These are phyloP conservation scores for Moniliophthora roreri DNA, from an alignment of 1,284 basidiomycete species.

Conservation along the genomic window DNA sequence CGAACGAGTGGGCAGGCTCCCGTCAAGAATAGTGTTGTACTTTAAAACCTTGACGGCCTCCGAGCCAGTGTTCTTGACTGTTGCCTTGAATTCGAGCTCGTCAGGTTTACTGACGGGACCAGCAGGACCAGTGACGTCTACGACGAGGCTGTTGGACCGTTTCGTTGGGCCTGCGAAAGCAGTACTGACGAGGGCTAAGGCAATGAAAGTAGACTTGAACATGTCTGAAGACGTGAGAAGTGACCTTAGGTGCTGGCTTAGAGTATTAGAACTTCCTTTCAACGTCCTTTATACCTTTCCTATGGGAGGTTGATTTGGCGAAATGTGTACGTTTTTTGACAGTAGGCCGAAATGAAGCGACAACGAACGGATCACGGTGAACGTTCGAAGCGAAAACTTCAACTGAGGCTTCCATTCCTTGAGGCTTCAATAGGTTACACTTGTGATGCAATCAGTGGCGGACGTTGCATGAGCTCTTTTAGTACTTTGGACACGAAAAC, in stretches of 20 bases:
- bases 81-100: conserved; percentile 34
- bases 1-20: conserved; percentile 38
- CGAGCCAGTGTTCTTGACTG: conserved; percentile 37
- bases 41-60: conserved; percentile 40
- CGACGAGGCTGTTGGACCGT: conserved; percentile 29
- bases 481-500: too few species aligned
- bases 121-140: conserved; percentile 30
- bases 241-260: not conserved
- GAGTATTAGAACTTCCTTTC: not conserved
- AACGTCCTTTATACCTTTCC: not conserved
- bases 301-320: too few species aligned
- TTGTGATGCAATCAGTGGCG: too few species aligned
- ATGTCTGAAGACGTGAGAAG: not conserved
- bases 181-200: conserved; percentile 24
- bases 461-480: too few species aligned
- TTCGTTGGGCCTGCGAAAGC: conserved; percentile 31
- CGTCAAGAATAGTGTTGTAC: conserved; percentile 43
- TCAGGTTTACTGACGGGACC: conserved; percentile 34
- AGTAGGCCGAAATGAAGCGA: too few species aligned
- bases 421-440: too few species aligned
- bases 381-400: too few species aligned
- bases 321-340: too few species aligned
- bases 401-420: too few species aligned
- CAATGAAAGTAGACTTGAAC: conserved; percentile 22
- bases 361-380: too few species aligned